Base-by-base conservation (phyloP, 805 yeast genomes). In the Ogataea pilisensis region DNA sequence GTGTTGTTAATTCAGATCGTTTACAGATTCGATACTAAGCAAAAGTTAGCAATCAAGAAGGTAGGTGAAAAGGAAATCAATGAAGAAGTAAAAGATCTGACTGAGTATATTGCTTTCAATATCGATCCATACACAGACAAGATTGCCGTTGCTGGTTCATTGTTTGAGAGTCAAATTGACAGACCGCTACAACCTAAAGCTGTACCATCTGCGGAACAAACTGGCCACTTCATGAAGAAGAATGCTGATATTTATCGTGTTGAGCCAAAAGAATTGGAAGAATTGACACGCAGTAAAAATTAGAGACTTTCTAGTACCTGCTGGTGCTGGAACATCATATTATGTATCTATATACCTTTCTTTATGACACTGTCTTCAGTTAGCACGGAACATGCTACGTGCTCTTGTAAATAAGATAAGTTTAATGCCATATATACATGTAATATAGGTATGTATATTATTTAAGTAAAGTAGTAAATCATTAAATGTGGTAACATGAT, bases 11-110 rank as follows among this genome's bases (percentile, higher is more conserved):
- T 59, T 28, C 86, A 82, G 61, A 63, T 80, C 9, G 73, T 78
- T 14, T 83, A 82, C 60, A 72, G 72, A 48, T 78, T 83, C 50
- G 72, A 80, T 48, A 80, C 87, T 3, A 67, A 65, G 32, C 90
- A 83, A 60, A 69, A 75, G 48, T 61, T 84, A 46, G 70, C 75
- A 38, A 62, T 75, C 37, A 69, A 73, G 46, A 61, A 66, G 16
- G 35, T 50, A 24, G 69, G 74, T 2, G 67, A 69, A 7, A 65
- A 68, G 34, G 72, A 70, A 7, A 72, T 70, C 34, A 69, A 67
- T 30, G 61, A 54, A 38, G 64, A 69, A 25, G 76, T 73, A 43
- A 71, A 78, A 40, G 75, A 76, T 43, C 73, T 83, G 27, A 65
- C 72, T 4, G 88, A 82, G 55, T 79, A 82, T 51, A 63, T 76